Evolutionary conservation across 1,139 yeast genomes (phyloP), one percentile per base, ranked within the genome.

Genomic region (Suhomyces anneliseae): DNA sequence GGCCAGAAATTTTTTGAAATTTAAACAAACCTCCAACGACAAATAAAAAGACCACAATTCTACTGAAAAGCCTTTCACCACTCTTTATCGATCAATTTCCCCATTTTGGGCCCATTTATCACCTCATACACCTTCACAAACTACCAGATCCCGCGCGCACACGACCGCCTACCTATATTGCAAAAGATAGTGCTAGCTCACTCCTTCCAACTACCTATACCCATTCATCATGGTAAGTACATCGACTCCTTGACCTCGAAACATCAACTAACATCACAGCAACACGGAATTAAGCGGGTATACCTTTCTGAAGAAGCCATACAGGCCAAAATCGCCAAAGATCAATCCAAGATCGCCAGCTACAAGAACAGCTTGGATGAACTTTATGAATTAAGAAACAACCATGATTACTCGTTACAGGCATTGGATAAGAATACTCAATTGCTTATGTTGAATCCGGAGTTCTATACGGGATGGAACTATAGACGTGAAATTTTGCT

Each of bases 381-480:
- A 7, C 73, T 85, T 4, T 69, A 84, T 34, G 55, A 56, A 0
- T 56, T 63, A 37, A 74, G 81, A 52, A 62, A 63, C 10, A 47
- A 55, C 0, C 51, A 65, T 8, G 52, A 57, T 0, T 78, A 72
- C 54, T 66, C 72, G 10, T 57, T 63, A 2, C 74, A 70, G 2
- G 66, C 81, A 1, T 72, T 90, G 36, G 70, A 73, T n/a, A 54
- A 60, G 14, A 69, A 76, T 3, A 78, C 87, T 0, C 69, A 72
- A 31, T 58, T 93, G 27, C 70, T 93, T 19, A 67, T 74, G 24
- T 59, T 79, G 49, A 90, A 92, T 58, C 97, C 97, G 0, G 98
- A 95, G 59, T 81, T 87, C 54, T 92, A 92, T 63, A 85, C 97
- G 0, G 76, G 82, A 1, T 95, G 99, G 99, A 93, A 93, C 62